A percentile compares a stretch with the other conserved stretches of the same genome.
Evolutionary conservation across 1,139 yeast genomes (phyloP).

Genomic region (Blastobotrys aristatus): DNA sequence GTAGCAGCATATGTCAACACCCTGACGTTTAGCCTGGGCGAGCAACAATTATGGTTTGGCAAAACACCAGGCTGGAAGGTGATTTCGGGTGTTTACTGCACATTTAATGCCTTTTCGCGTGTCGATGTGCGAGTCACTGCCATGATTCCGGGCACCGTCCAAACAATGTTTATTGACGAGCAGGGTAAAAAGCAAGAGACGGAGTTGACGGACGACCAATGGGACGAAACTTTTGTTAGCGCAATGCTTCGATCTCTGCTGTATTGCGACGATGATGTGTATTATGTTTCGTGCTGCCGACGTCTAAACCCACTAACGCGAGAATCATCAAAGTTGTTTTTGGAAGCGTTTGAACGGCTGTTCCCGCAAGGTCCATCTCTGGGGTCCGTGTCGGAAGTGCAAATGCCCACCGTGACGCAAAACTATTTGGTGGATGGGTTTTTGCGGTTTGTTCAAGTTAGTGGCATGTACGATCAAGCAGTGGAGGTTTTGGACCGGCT

Average conservation of each 20-base stretch:
- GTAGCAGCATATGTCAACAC: slow-evolving; percentile 74
- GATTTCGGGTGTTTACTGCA: slow-evolving; percentile 62
- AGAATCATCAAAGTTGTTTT: slow-evolving; percentile 45
- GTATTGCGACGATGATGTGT: slow-evolving; percentile 63
- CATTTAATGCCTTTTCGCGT: slow-evolving; percentile 63
- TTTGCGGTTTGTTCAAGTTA: slow-evolving; percentile 55
- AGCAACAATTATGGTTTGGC: slow-evolving; percentile 65
- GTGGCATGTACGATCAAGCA: slow-evolving; percentile 60
- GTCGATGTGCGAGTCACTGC: slow-evolving; percentile 69
- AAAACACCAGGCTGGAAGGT: slow-evolving; percentile 73
- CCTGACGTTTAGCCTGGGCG: slow-evolving; percentile 55
- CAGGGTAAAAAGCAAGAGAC: slow-evolving; percentile 42
- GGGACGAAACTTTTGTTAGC: slow-evolving; percentile 81
- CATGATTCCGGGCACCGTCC: slow-evolving; percentile 71
- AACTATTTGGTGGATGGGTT: slow-evolving; percentile 79
- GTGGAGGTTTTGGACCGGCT: slow-evolving; percentile 46
- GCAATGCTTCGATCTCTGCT: slow-evolving; percentile 67
- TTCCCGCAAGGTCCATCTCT: slow-evolving; percentile 58
- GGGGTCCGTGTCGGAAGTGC: slow-evolving; percentile 62
- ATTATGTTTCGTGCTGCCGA: slow-evolving; percentile 56
- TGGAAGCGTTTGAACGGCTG: slow-evolving; percentile 55
- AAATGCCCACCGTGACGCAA: slow-evolving; percentile 61
- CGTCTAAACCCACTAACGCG: slow-evolving; percentile 56
- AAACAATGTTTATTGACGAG: slow-evolving; percentile 60
- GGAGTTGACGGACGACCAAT: slow-evolving; percentile 40